Evolutionary conservation across 306 rosid genomes (phyloP).

Genomic region (Abrus pulchellus): DNA sequence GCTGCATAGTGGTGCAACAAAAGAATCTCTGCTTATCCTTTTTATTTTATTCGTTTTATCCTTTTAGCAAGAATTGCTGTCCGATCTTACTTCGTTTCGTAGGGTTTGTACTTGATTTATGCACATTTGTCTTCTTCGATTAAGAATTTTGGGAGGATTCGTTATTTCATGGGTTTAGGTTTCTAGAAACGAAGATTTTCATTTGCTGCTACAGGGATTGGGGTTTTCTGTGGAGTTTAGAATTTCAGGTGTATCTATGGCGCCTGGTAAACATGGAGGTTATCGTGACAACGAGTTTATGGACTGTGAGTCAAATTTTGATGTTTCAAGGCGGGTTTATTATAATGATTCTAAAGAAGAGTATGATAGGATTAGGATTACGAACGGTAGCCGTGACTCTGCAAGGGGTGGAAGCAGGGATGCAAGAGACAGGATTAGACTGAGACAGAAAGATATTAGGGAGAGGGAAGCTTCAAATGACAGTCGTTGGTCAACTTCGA

Average conservation of each 20-base stretch:
- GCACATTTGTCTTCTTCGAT: neutral
- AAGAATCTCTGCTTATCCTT: conserved; percentile 19
- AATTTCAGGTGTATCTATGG: conserved; percentile 58
- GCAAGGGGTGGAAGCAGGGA: conserved; percentile 64
- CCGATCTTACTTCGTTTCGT: conserved; percentile 33
- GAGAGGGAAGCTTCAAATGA: conserved; percentile 73
- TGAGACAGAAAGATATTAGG: conserved; percentile 66
- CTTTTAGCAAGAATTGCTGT: conserved; percentile 28
- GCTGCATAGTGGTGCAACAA: conserved; percentile 1
- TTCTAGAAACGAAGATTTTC: neutral
- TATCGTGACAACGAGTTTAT: conserved; percentile 77
- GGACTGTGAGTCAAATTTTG: conserved; percentile 77
- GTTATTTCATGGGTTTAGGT: neutral
- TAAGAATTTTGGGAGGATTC: conserved; percentile 16
- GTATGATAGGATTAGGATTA: conserved; percentile 60
- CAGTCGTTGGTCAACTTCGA: conserved; percentile 60
- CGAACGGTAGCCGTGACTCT: conserved; percentile 56
- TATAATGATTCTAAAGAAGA: conserved; percentile 65
- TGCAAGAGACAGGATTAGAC: conserved; percentile 70
- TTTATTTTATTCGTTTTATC: conserved; percentile 24
- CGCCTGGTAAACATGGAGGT: conserved; percentile 90
- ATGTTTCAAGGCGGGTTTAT: conserved; percentile 56
- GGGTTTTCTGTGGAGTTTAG: conserved; percentile 36
- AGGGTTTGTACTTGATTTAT: conserved; percentile 29
- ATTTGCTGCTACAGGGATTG: neutral